Evolutionary conservation across 495 filamentous ascomycete genomes (phyloP).

Genomic region (Xylaria acuta): DNA sequence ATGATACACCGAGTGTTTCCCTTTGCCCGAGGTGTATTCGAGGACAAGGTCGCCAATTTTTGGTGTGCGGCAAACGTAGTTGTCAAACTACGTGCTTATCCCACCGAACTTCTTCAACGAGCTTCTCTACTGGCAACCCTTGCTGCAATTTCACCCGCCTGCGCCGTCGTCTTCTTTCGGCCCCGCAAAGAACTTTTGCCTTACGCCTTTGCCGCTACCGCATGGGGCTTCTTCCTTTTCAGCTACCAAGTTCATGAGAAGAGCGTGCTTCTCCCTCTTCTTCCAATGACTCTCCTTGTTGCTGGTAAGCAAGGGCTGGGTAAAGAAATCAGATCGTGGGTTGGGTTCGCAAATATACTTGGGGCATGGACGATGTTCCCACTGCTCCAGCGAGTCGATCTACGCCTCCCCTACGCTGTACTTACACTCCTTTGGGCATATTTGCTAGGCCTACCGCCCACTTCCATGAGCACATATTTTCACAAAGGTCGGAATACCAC

Average conservation of each 20-base stretch:
- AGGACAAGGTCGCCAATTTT: slow-evolving; percentile 98
- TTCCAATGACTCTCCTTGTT: slow-evolving; percentile 89
- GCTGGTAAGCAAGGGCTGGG: slow-evolving; percentile 76
- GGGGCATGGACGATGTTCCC: slow-evolving; percentile 95
- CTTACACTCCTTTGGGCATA: slow-evolving; percentile 88
- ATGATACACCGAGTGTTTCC: slow-evolving; percentile 90
- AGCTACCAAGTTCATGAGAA: slow-evolving; percentile 99
- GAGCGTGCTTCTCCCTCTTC: slow-evolving; percentile 85
- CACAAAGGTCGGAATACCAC: slow-evolving; percentile 51
- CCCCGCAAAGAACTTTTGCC: slow-evolving; percentile 80
- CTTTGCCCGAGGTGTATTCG: slow-evolving; percentile 91
- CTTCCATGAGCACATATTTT: slow-evolving; percentile 70
- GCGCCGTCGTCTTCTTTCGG: slow-evolving; percentile 76
- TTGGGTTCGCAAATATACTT: slow-evolving; percentile 89
- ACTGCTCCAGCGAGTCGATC: slow-evolving; percentile 80
- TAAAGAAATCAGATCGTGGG: slow-evolving; percentile 80
- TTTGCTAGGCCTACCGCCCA: slow-evolving; percentile 83
- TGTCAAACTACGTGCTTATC: slow-evolving; percentile 80
- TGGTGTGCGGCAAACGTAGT: slow-evolving; percentile 93
- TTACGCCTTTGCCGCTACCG: slow-evolving; percentile 76
- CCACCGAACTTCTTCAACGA: slow-evolving; percentile 71
- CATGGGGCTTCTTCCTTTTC: slow-evolving; percentile 97
- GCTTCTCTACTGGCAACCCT: slow-evolving; percentile 78
- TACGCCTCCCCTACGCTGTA: slow-evolving; percentile 83
- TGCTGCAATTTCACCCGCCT: slow-evolving; percentile 76